phyloP scores from a whole-genome alignment of 352 stramenopile genomes.

The Phytophthora rubi region DNA sequence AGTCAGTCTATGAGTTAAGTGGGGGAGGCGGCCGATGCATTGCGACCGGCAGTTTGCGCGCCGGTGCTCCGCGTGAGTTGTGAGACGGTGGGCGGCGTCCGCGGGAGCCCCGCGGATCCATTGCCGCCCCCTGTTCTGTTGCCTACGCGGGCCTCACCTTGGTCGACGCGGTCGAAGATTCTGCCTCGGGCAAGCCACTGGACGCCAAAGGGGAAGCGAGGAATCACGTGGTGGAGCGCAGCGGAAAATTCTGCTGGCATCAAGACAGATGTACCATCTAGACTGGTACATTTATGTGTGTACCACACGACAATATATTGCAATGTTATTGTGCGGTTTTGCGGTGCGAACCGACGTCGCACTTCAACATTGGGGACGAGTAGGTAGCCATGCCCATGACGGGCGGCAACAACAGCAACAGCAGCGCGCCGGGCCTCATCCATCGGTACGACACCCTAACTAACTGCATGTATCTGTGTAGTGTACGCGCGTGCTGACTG shows the following conservation, averaged over 20 bases:
- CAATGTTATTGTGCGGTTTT: background rate
- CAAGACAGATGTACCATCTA: conserved; percentile 13
- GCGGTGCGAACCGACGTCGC: conserved; percentile 1
- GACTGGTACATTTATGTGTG: conserved; percentile 3
- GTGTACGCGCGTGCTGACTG: background rate
- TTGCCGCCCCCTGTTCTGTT: no score
- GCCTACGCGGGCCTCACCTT: conserved; percentile 25
- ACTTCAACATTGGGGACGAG: conserved; percentile 22
- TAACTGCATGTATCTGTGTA: no score
- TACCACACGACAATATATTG: background rate
- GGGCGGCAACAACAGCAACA: conserved; percentile 9
- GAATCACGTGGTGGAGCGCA: conserved; percentile 36
- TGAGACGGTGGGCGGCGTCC: background rate
- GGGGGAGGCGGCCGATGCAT: background rate
- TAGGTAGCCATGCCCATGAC: background rate
- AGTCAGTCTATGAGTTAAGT: background rate
- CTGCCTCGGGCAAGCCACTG: conserved; percentile 35
- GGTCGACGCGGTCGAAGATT: conserved; percentile 32
- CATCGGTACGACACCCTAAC: conserved; percentile 29
- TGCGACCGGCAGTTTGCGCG: background rate
- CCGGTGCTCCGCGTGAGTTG: conserved; percentile 11
- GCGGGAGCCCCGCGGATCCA: no score
- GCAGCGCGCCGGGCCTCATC: conserved; percentile 52
- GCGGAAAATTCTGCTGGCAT: conserved; percentile 52
- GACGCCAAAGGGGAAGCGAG: conserved; percentile 35